Evolutionary conservation across 306 rosid species (phyloP).

Genomic region (Abrus precatorius): DNA sequence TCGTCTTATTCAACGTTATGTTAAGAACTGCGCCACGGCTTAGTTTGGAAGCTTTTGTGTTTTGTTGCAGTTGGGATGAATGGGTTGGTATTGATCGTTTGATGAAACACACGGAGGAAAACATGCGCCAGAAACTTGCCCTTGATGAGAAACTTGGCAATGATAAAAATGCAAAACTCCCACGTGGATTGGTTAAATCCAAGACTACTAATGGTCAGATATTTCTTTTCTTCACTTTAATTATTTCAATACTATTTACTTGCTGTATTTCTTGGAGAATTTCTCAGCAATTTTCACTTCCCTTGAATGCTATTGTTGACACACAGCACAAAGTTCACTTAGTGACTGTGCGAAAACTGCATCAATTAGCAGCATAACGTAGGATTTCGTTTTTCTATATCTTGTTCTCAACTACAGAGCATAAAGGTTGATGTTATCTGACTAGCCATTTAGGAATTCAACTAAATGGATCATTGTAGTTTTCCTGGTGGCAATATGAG

Average conservation of each 20-base stretch:
- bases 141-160: constrained; percentile 47
- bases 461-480: constrained; percentile 10
- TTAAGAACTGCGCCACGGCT: background rate
- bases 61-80: constrained; percentile 87
- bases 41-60: constrained; percentile 19
- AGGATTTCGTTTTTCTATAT: background rate
- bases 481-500: constrained; percentile 30
- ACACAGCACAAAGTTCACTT: background rate
- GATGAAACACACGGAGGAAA: constrained; percentile 72
- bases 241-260: constrained; percentile 10
- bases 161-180: constrained; percentile 58
- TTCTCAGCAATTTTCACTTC: constrained; percentile 16
- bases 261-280: background rate
- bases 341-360: constrained; percentile 16
- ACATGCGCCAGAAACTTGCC: constrained; percentile 55
- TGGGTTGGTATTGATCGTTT: constrained; percentile 77
- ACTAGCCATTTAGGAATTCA: background rate
- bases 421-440: constrained; percentile 28
- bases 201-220: constrained; percentile 60
- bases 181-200: constrained; percentile 51
- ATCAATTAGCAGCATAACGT: background rate
- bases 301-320: constrained; percentile 19
- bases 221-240: constrained; percentile 35
- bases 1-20: constrained; percentile 28
- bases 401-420: background rate